These are phyloP conservation scores for Monilinia laxa DNA, from an alignment of 2,329 filamentous ascomycete genomes.

Conservation along the genomic window DNA sequence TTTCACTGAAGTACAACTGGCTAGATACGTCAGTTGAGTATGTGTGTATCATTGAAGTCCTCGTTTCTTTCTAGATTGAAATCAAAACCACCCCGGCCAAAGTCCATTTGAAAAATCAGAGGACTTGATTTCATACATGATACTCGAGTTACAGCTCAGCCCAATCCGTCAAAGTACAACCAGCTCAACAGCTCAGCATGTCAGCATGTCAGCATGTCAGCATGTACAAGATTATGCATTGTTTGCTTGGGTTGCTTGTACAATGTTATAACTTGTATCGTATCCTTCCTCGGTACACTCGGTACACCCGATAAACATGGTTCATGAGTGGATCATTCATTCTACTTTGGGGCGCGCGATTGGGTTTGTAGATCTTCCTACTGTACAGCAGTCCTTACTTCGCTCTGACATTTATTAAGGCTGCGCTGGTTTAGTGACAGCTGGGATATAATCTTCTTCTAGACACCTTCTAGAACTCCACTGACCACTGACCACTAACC, in stretches of 20 bases:
- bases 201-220: constrained; percentile 2
- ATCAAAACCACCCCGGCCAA: too few relatives aligned
- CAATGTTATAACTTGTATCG: not conserved
- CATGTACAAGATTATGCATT: constrained; percentile 14
- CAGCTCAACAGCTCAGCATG: constrained; percentile 18
- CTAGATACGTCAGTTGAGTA: not conserved
- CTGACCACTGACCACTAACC: not conserved
- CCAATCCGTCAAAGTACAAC: not conserved
- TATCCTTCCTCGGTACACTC: not conserved
- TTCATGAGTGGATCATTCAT: constrained; percentile 5
- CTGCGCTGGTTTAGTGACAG: not conserved
- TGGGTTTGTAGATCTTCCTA: constrained; percentile 13
- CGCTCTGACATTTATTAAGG: constrained; percentile 1
- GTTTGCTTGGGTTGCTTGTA: not conserved
- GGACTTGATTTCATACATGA: not conserved
- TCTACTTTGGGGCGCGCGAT: not conserved
- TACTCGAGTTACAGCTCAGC: not conserved
- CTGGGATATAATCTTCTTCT: not conserved
- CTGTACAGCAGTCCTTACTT: not conserved
- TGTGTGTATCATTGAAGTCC: not conserved
- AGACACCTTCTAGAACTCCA: constrained; percentile 18
- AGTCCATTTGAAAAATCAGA: not conserved
- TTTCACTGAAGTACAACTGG: not conserved
- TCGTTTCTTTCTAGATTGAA: not conserved
- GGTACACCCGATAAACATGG: not conserved